Conservation (phyloP, 2,329 filamentous ascomycete genomes). For the Teratosphaeria pseudoeucalypti region DNA sequence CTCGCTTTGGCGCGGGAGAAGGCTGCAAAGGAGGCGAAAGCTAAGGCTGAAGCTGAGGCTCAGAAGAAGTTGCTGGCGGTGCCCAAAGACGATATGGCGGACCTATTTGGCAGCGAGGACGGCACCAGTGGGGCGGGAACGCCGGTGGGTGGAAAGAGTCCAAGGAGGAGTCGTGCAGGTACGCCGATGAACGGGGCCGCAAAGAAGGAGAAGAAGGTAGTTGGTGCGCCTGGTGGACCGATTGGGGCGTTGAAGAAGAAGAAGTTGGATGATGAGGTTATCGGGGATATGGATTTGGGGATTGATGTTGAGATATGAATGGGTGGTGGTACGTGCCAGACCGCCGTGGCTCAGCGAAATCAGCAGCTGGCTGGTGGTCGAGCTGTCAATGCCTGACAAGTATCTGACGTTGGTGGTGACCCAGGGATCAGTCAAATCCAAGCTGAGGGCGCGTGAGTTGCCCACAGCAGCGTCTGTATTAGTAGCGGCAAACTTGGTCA, state of each 20-base stretch:
- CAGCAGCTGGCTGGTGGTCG: too few species aligned
- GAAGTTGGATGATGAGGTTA: conserved; percentile 84
- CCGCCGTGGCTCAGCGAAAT: too few species aligned
- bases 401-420: too few species aligned
- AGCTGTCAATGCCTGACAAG: too few species aligned
- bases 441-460: too few species aligned
- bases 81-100: conserved; percentile 32
- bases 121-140: conserved; percentile 37
- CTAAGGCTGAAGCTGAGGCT: conserved; percentile 39
- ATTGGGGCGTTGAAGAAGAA: conserved; percentile 41
- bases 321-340: neutral
- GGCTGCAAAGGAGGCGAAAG: conserved; percentile 44
- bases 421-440: too few species aligned
- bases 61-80: conserved; percentile 34
- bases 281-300: conserved; percentile 77
- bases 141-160: conserved; percentile 35
- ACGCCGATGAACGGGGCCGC: conserved; percentile 21
- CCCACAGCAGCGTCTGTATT: too few species aligned
- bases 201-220: conserved; percentile 42
- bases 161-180: conserved; percentile 32
- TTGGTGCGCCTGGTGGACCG: conserved; percentile 11
- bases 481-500: too few species aligned
- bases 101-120: conserved; percentile 34
- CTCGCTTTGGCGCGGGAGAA: conserved; percentile 38
- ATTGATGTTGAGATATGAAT: conserved; percentile 77